A percentile compares a stretch with the other conserved stretches of the same genome.
phyloP scores from a whole-genome alignment of 768 basidiomycete genomes.

The Tricholoma hemisulphureum region DNA sequence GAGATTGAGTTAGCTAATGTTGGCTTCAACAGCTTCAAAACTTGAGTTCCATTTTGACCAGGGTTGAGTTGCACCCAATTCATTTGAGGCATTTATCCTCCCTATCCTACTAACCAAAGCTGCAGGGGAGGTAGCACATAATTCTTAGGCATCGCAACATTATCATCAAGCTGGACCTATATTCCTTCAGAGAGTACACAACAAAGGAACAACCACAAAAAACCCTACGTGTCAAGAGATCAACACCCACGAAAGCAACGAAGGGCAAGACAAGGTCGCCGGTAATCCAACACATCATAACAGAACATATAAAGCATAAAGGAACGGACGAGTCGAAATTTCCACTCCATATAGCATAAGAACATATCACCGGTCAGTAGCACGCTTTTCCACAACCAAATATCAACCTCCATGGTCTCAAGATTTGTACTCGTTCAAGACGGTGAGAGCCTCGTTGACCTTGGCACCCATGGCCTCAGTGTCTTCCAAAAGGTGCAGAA shows the following conservation, averaged over 20 bases:
- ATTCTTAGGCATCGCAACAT: background rate
- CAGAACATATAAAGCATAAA: conserved; percentile 37
- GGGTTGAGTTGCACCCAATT: too few relatives aligned
- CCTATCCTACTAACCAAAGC: too few relatives aligned
- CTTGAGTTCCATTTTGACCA: too few relatives aligned
- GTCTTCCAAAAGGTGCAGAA: conserved; percentile 84
- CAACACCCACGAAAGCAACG: conserved; percentile 28
- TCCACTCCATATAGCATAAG: conserved; percentile 33
- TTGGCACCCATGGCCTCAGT: conserved; percentile 83
- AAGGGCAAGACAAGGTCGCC: conserved; percentile 3
- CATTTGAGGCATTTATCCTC: too few relatives aligned
- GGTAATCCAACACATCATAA: conserved; percentile 37
- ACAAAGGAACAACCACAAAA: conserved; percentile 51
- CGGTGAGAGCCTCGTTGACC: conserved; percentile 86
- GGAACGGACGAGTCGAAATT: conserved; percentile 50
- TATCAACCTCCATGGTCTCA: background rate
- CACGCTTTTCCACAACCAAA: background rate
- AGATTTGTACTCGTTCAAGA: conserved; percentile 75
- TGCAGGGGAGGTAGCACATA: too few relatives aligned
- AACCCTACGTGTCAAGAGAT: conserved; percentile 34
- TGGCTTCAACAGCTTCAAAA: too few relatives aligned
- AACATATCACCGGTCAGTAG: background rate
- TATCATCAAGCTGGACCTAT: conserved; percentile 41
- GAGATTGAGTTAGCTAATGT: too few relatives aligned
- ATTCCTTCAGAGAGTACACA: conserved; percentile 55